These are phyloP conservation scores for Ehretia macrophylla DNA, from an alignment of 257 asterid species.

Conservation along the genomic window DNA sequence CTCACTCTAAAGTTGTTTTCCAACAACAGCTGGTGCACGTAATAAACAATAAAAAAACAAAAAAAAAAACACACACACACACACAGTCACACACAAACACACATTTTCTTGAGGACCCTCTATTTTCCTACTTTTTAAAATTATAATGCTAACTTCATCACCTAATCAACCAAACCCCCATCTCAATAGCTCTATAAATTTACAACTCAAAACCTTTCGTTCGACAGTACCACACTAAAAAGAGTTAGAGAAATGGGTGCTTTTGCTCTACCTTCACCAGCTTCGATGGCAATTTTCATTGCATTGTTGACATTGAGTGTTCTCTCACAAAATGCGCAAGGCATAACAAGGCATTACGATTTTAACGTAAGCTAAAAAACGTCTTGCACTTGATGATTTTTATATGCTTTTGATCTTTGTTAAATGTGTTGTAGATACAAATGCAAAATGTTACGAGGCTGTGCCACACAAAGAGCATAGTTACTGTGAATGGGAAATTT, in stretches of 20 bases:
- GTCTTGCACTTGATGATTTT: background rate
- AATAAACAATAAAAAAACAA: background rate
- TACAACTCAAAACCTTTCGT: background rate
- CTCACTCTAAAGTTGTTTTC: conserved; percentile 25
- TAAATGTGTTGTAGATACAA: conserved; percentile 27
- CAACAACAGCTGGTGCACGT: conserved; percentile 23
- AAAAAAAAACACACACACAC: background rate
- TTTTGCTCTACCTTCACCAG: background rate
- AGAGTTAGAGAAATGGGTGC: conserved; percentile 35
- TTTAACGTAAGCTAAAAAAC: conserved; percentile 33
- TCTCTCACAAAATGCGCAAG: conserved; percentile 16
- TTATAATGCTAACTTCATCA: conserved; percentile 10
- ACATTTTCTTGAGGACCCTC: too few relatives aligned
- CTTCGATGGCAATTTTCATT: conserved; percentile 3
- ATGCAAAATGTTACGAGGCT: conserved; percentile 41
- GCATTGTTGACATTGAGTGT: conserved; percentile 18
- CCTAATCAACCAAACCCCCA: conserved; percentile 18
- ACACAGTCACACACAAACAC: too few relatives aligned
- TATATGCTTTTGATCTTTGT: background rate
- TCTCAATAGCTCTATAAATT: conserved; percentile 14
- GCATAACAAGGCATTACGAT: conserved; percentile 35
- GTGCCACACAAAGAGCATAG: conserved; percentile 51
- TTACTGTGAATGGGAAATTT: conserved; percentile 47
- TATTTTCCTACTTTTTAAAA: conserved; percentile 8
- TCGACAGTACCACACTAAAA: conserved; percentile 4